phyloP scores from a whole-genome alignment of 805 yeast species.

The Priceomyces carsonii region DNA sequence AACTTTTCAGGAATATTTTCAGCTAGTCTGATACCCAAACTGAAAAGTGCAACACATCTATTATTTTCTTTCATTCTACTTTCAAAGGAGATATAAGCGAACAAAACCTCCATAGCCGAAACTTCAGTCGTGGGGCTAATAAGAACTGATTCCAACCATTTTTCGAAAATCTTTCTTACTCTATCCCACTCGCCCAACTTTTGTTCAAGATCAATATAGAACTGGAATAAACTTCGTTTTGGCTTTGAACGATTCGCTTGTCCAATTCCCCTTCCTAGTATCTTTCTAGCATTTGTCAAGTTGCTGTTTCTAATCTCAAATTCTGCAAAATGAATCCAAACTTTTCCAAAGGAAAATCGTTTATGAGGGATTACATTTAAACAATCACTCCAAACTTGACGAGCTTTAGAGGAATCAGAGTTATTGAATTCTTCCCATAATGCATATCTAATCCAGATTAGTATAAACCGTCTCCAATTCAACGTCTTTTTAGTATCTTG shows the following conservation, averaged over 20 bases:
- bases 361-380: conserved; percentile 56
- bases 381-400: conserved; percentile 52
- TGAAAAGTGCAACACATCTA: conserved; percentile 64
- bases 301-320: conserved; percentile 67
- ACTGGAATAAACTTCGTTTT: conserved; percentile 55
- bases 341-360: conserved; percentile 62
- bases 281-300: conserved; percentile 57
- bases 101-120: conserved; percentile 45
- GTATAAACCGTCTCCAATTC: conserved; percentile 69
- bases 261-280: conserved; percentile 75
- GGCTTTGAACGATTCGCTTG: conserved; percentile 43
- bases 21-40: conserved; percentile 45
- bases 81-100: conserved; percentile 70
- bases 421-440: conserved; percentile 56
- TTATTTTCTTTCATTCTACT: conserved; percentile 63
- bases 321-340: conserved; percentile 72
- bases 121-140: conserved; percentile 8
- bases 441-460: conserved; percentile 69
- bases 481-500: conserved; percentile 26
- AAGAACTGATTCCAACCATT: conserved; percentile 48
- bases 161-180: conserved; percentile 70
- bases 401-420: conserved; percentile 45
- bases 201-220: conserved; percentile 69
- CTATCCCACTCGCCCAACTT: conserved; percentile 77
- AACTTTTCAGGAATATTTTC: conserved; percentile 29